Base-by-base conservation (phyloP, 371 early-diverging fungal species). In the Syncephalis fuscata region DNA sequence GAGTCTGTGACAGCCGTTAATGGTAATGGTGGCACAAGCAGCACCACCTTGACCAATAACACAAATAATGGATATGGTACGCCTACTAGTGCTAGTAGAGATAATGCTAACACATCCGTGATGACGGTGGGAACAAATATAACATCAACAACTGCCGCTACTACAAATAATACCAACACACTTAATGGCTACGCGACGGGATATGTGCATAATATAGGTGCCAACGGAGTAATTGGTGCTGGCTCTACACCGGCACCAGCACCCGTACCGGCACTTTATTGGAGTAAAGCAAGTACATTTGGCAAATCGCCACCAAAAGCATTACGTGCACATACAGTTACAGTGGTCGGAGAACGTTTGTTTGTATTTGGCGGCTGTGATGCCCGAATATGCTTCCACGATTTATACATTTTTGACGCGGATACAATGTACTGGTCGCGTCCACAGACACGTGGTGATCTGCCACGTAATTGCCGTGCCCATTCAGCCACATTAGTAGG, bases 291-390 rank as follows among this genome's bases (percentile, higher is more conserved):
- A 16, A 57, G 61, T 14, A 71, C 80, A 3, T 70, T 76, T 60
- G 89, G 89, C 4, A 64, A 65, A 46, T 63, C 62, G 17, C 76
- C 80, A 15, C 80, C 84, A 15, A 67, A 75, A 41, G 68, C 78
- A 2, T 55, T 88, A 45, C 74, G 92, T 38, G 87, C 87, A 5
- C 92, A 91, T 52, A 76, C 86, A 0, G 72, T 78, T 38, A 85
- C 74, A 20, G 54, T 80, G 16, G 74, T 89, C 37, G 83, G 78
- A 0, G 85, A 82, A 39, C 63, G 66, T 7, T 61, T 91, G 19
- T 88, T 71, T 57, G 74, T 91, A 11, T 90, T 91, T 73, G 92
- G 90, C 47, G 92, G 92, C 15, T 82, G 86, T 61, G 83, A 88
- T 65, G 71, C 71, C 32, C 62, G 64, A 22, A 66, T 64, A 14